Evolutionary conservation across 352 stramenopile species (phyloP).

Genomic region (Phytophthora multivora): DNA sequence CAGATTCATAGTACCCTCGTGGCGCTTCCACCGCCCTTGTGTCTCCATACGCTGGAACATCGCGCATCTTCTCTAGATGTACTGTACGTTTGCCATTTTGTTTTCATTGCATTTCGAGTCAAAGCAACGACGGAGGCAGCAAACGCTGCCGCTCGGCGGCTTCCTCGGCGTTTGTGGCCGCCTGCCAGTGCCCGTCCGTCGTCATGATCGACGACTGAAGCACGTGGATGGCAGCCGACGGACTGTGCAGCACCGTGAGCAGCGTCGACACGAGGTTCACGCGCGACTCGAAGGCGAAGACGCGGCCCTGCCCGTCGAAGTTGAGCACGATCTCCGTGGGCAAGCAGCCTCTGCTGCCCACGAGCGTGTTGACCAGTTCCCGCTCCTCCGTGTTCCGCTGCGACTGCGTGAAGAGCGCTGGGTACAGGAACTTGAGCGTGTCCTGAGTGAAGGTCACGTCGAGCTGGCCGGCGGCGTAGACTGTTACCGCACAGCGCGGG

Average conservation of each 20-base stretch:
- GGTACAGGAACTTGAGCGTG: slow-evolving; percentile 58
- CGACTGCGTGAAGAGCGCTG: slow-evolving; percentile 41
- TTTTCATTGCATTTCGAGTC: not conserved
- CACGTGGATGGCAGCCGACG: slow-evolving; percentile 38
- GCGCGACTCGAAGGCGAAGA: slow-evolving; percentile 80
- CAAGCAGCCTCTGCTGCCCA: slow-evolving; percentile 34
- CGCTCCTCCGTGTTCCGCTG: slow-evolving; percentile 18
- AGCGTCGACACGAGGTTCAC: slow-evolving; percentile 53
- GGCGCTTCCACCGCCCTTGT: slow-evolving; percentile 67
- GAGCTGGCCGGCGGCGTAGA: slow-evolving; percentile 43
- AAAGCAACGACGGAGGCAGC: slow-evolving; percentile 35
- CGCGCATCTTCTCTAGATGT: not conserved
- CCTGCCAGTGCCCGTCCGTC: slow-evolving; percentile 45
- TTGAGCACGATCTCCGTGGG: slow-evolving; percentile 61
- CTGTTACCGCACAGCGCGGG: slow-evolving; percentile 34
- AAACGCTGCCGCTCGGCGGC: slow-evolving; percentile 7
- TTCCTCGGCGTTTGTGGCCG: slow-evolving; percentile 19
- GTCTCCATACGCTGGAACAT: slow-evolving; percentile 84
- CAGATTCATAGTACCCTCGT: slow-evolving; percentile 83
- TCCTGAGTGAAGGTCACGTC: slow-evolving; percentile 42
- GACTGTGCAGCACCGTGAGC: slow-evolving; percentile 41
- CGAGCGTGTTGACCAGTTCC: slow-evolving; percentile 29
- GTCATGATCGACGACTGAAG: slow-evolving; percentile 43
- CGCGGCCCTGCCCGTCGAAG: slow-evolving; percentile 74
- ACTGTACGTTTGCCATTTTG: not conserved